Evolutionary conservation across 768 basidiomycete genomes (phyloP).

Genomic region (Kwoniella dendrophila): DNA sequence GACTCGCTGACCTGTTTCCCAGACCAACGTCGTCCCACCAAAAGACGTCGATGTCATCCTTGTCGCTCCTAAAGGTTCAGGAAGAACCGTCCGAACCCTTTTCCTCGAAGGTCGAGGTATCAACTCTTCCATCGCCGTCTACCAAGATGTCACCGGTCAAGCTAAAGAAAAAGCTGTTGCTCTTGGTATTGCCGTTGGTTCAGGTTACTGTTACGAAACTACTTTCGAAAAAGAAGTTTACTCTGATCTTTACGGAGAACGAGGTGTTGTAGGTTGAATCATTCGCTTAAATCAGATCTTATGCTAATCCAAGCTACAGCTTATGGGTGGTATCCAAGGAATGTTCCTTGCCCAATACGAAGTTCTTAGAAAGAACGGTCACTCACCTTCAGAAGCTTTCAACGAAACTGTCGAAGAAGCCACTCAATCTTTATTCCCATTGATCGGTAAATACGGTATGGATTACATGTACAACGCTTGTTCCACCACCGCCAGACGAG

Average conservation of each 20-base stretch:
- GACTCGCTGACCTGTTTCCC: neutral
- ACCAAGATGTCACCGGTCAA: constrained; percentile 96
- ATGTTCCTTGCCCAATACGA: constrained; percentile 97
- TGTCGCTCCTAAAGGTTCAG: constrained; percentile 98
- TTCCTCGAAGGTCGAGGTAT: constrained; percentile 96
- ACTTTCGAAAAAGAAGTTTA: constrained; percentile 99
- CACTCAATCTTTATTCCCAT: constrained; percentile 96
- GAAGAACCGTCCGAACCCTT: constrained; percentile 96
- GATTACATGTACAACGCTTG: constrained; percentile 99
- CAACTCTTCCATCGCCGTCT: constrained; percentile 82
- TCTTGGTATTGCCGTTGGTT: constrained; percentile 89
- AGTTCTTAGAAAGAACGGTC: constrained; percentile 61
- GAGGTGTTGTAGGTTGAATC: constrained; percentile 81
- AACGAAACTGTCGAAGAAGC: constrained; percentile 99
- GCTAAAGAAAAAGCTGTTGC: constrained; percentile 97
- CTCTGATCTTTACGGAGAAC: constrained; percentile 98
- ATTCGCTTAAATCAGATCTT: neutral
- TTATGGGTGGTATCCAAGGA: constrained; percentile 97
- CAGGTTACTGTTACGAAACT: constrained; percentile 98
- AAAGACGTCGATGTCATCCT: constrained; percentile 96
- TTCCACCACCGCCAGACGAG: constrained; percentile 97
- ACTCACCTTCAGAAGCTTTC: constrained; percentile 91
- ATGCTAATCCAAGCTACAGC: constrained; percentile 58
- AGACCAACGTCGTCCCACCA: constrained; percentile 87
- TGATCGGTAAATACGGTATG: constrained; percentile 94